These are phyloP conservation scores for Pelargonium nanum DNA, from an alignment of 345 rosid species.

Conservation along the genomic window DNA sequence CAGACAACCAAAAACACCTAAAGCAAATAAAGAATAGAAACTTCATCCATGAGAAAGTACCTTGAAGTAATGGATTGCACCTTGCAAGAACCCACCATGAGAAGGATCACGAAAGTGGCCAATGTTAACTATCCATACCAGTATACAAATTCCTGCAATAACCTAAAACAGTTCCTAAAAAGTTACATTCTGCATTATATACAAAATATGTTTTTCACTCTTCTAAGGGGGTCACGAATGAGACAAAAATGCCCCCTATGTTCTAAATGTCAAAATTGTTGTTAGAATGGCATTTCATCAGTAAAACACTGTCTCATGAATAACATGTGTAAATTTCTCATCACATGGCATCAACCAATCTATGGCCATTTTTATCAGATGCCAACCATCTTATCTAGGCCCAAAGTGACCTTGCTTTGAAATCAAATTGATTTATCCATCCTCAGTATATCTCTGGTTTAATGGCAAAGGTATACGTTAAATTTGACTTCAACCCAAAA, in stretches of 20 bases:
- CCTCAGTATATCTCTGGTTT: slow-evolving; percentile 2
- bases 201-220: too few relatives aligned
- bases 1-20: not conserved
- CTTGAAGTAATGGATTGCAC: slow-evolving; percentile 98
- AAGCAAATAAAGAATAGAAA: not conserved
- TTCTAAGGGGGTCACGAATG: too few relatives aligned
- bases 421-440: not conserved
- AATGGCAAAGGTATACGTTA: not conserved
- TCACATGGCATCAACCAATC: too few relatives aligned
- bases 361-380: not conserved
- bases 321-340: too few relatives aligned
- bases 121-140: slow-evolving; percentile 97
- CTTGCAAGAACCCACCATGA: slow-evolving; percentile 89
- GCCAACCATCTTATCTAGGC: not conserved
- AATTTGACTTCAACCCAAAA: too few relatives aligned
- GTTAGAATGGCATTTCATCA: too few relatives aligned
- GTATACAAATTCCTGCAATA: slow-evolving; percentile 91
- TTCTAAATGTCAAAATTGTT: too few relatives aligned
- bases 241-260: not conserved
- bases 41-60: slow-evolving; percentile 22
- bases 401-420: not conserved
- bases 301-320: too few relatives aligned
- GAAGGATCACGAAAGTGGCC: slow-evolving; percentile 95
- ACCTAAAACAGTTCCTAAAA: slow-evolving; percentile 39
- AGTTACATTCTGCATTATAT: not conserved